Conservation (phyloP, 176 grass and related monocot genomes). For the Thinopyrum elongatum region DNA sequence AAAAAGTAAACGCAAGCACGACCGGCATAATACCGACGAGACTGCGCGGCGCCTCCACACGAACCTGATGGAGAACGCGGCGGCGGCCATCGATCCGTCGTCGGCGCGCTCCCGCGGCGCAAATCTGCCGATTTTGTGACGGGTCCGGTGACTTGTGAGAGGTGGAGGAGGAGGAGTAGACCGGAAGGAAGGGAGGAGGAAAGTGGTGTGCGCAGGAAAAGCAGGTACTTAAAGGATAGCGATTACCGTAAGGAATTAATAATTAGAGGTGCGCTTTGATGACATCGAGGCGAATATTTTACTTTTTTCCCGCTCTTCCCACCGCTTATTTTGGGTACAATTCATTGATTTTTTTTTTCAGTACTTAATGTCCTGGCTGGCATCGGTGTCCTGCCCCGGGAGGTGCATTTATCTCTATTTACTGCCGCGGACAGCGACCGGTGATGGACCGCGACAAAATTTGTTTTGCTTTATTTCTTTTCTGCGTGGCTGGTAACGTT, state of each 20-base stretch:
- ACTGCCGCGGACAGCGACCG: conserved; percentile 35
- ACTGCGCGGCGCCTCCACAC: background rate
- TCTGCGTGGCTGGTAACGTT: conserved; percentile 5
- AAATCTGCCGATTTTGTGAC: background rate
- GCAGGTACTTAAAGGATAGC: conserved; percentile 7
- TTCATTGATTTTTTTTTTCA: background rate
- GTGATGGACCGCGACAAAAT: conserved; percentile 28
- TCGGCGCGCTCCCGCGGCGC: background rate
- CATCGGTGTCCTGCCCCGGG: background rate
- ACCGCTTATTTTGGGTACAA: background rate
- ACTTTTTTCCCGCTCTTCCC: conserved; percentile 15
- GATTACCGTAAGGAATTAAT: background rate
- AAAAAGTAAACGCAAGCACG: too few relatives aligned
- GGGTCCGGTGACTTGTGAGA: background rate
- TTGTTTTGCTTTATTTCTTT: background rate
- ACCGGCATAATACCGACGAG: background rate
- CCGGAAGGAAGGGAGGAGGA: background rate
- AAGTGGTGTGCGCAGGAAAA: background rate
- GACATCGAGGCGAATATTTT: background rate
- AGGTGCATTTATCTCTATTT: conserved; percentile 9
- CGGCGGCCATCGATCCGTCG: conserved; percentile 23
- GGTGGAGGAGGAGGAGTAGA: background rate
- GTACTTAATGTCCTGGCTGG: background rate
- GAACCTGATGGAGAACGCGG: conserved; percentile 54
- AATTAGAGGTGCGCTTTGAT: background rate